Base-by-base conservation (phyloP, 495 filamentous ascomycete genomes). In the Daldinia bambusicola region DNA sequence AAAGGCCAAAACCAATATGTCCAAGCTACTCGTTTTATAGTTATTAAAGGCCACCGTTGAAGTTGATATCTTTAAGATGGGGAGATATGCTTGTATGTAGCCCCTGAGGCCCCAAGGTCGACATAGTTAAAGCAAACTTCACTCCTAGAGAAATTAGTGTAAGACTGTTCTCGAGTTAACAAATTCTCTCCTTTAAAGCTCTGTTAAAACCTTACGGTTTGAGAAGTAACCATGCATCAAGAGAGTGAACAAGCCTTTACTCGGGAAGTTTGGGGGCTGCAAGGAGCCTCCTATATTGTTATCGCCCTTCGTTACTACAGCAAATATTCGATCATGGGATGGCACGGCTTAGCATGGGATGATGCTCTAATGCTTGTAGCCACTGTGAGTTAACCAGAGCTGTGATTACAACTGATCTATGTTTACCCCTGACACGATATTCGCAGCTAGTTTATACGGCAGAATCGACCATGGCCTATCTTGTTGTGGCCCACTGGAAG, bases 281-380 rank as follows among this genome's bases (percentile, higher is more conserved):
- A 78, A 38, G 75, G 75, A 6, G 34, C 69, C 4, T 70, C 76
- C 1, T 78, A 78, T 36, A 16, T 77, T 40, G 59, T 77, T n/a
- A 64, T 76, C 3, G 59, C 37, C 13, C 73, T 77, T 18, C 72
- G 76, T 10, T 78, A 78, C 13, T 77, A 63, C 41, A 77, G 52
- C 66, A 59, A 69, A 40, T 62, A 77, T 38, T 37, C 45, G 12
- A 66, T 58, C 16, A 10, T 76, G 51, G 76, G 76, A 63, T 77
- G 75, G 75, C 43, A 50, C 4, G 58, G 67, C 18, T 55, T 78
- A 9, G 57, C 71, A 6, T 69, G 63, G 76, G 87, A 89, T 75
- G 87, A 88, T 67, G 83, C 81, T 67, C 58, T 89, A 13, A 89
- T 89, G 85, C 61, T 85, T 22, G 7, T 88, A 31, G 85, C 85